Percentiles rank a stretch among this genome's conserved stretches.
Conservation (phyloP, 1,284 basidiomycete species). For the Cronartium quercuum region DNA sequence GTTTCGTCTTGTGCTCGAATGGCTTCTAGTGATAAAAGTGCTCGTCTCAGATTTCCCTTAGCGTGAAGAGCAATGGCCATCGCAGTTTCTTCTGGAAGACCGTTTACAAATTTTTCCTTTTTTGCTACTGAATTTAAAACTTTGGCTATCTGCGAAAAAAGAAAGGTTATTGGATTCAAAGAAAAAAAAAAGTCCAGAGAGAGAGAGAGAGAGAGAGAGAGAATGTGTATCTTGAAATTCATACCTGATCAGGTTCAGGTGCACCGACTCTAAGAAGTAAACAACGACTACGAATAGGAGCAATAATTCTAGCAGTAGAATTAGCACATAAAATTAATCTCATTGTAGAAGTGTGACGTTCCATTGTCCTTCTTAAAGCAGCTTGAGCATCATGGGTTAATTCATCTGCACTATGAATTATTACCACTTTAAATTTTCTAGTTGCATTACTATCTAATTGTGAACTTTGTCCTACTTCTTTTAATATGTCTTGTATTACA, state of each 20-base stretch:
- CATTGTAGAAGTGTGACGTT: conserved; percentile 98
- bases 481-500: conserved; percentile 92
- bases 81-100: conserved; percentile 66
- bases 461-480: conserved; percentile 98
- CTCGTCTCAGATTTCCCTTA: conserved; percentile 87
- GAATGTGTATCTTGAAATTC: not conserved
- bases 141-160: conserved; percentile 58
- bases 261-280: conserved; percentile 88
- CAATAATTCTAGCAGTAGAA: conserved; percentile 91
- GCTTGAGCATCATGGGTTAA: conserved; percentile 94
- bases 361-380: conserved; percentile 94
- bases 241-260: conserved; percentile 62
- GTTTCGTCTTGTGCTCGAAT: conserved; percentile 71
- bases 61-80: conserved; percentile 71
- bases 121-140: conserved; percentile 77
- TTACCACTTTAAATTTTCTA: conserved; percentile 96
- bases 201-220: not conserved
- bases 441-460: conserved; percentile 93
- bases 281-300: conserved; percentile 92
- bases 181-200: not conserved
- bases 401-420: conserved; percentile 96
- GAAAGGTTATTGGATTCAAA: not conserved
- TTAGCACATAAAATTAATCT: conserved; percentile 96
- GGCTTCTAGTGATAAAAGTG: conserved; percentile 87
- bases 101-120: conserved; percentile 65